A percentile compares a stretch with the other conserved stretches of the same genome.
These are phyloP conservation scores for Neofusicoccum kwambonambiense DNA, from an alignment of 2,329 filamentous ascomycete genomes.

Conservation along the genomic window DNA sequence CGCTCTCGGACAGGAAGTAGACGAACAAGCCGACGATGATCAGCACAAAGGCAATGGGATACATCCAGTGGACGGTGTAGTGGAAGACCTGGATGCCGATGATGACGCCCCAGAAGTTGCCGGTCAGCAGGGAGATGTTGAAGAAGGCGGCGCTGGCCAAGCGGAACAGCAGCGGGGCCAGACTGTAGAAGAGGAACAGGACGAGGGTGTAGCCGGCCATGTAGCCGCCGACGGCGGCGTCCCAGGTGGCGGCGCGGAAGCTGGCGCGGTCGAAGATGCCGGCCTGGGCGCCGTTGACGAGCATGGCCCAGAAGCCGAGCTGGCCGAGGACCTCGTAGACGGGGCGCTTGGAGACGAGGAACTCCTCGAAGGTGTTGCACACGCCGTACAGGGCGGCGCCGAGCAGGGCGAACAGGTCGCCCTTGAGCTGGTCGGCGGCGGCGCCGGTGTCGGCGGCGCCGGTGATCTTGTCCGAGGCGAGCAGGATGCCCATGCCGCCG, in stretches of 20 bases:
- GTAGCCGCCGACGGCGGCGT: slow-evolving; percentile 67
- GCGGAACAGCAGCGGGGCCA: slow-evolving; percentile 84
- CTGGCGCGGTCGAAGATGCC: slow-evolving; percentile 83
- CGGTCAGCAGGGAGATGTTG: slow-evolving; percentile 90
- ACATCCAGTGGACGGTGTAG: slow-evolving; percentile 79
- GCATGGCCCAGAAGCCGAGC: slow-evolving; percentile 73
- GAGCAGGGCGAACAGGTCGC: slow-evolving; percentile 86
- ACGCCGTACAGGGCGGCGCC: slow-evolving; percentile 90
- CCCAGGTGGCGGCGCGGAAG: slow-evolving; percentile 56
- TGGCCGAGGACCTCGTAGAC: slow-evolving; percentile 93
- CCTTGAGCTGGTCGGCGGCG: slow-evolving; percentile 74
- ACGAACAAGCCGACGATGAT: slow-evolving; percentile 83
- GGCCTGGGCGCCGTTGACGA: slow-evolving; percentile 89
- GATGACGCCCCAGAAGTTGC: slow-evolving; percentile 95
- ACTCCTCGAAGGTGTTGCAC: slow-evolving; percentile 90
- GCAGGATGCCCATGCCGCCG: slow-evolving; percentile 83
- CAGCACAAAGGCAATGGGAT: slow-evolving; percentile 91
- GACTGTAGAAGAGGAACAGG: slow-evolving; percentile 80
- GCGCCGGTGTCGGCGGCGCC: slow-evolving; percentile 65
- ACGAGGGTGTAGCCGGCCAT: slow-evolving; percentile 86
- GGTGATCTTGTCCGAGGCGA: slow-evolving; percentile 84
- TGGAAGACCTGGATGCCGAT: slow-evolving; percentile 88
- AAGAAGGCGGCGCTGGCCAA: slow-evolving; percentile 92
- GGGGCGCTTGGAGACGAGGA: slow-evolving; percentile 80
- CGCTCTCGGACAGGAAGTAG: slow-evolving; percentile 82